A percentile compares a stretch with the other conserved stretches of the same genome.
phyloP scores from a whole-genome alignment of 1,284 basidiomycete genomes.

The Pisolithus thermaeus region DNA sequence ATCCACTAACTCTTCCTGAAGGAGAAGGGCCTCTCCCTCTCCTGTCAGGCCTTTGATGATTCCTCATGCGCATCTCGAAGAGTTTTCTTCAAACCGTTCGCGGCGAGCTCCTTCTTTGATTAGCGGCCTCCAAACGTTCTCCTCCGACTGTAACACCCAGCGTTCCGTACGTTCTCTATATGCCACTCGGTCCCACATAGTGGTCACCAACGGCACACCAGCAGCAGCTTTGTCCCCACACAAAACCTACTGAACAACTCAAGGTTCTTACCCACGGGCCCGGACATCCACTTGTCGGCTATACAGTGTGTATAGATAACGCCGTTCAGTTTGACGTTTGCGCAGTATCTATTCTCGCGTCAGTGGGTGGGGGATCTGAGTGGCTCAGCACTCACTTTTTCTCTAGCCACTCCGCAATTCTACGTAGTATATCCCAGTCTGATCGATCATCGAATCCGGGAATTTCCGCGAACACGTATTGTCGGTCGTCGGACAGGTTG shows the following conservation, averaged over 20 bases:
- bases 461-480: conserved; percentile 21
- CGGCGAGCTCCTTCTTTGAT: conserved; percentile 28
- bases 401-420: conserved; percentile 21
- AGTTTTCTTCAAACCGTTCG: conserved; percentile 8
- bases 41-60: conserved; percentile 7
- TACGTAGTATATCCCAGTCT: conserved; percentile 20
- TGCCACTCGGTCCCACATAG: conserved; percentile 7
- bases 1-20: conserved; percentile 20
- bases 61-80: conserved; percentile 1
- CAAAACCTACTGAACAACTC: neutral
- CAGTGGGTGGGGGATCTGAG: neutral
- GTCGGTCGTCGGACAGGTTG: neutral
- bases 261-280: too few relatives aligned
- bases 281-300: too few relatives aligned
- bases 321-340: conserved; percentile 27
- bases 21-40: conserved; percentile 1
- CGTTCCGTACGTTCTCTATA: conserved; percentile 14
- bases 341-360: conserved; percentile 2
- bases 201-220: conserved; percentile 26
- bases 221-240: conserved; percentile 36
- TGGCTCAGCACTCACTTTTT: conserved; percentile 12
- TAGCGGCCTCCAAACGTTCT: conserved; percentile 21
- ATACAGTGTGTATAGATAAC: conserved; percentile 11
- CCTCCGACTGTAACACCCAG: conserved; percentile 19
- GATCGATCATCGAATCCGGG: conserved; percentile 22